phyloP scores from a whole-genome alignment of 140 eudicot species.

The Senecio squalidus region DNA sequence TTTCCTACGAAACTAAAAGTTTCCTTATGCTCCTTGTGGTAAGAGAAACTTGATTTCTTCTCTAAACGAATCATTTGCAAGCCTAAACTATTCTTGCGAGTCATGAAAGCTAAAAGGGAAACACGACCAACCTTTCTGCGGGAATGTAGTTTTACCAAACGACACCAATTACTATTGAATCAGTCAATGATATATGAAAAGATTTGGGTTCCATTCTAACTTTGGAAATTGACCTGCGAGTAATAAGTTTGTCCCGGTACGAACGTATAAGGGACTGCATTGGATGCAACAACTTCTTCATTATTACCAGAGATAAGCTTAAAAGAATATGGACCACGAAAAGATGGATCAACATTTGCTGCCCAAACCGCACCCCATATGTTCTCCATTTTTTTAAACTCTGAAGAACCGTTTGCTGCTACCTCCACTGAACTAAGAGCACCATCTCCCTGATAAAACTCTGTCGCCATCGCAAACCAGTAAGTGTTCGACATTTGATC shows the following conservation, averaged over 20 bases:
- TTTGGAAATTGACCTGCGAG: constrained; percentile 22
- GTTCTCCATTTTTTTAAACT: constrained; percentile 30
- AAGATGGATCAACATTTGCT: constrained; percentile 26
- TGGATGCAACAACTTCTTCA: constrained; percentile 18
- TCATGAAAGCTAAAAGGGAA: neutral
- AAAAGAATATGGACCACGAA: constrained; percentile 26
- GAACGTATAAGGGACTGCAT: constrained; percentile 21
- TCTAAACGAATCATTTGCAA: neutral
- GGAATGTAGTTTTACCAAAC: neutral
- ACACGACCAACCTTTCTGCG: neutral
- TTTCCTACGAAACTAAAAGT: neutral
- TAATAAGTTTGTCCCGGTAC: constrained; percentile 22
- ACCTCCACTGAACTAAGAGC: constrained; percentile 23
- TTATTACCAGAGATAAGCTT: constrained; percentile 16
- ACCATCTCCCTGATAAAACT: constrained; percentile 34
- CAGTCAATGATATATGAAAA: constrained; percentile 8
- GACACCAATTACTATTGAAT: neutral
- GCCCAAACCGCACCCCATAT: constrained; percentile 54
- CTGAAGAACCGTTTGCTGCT: constrained; percentile 11
- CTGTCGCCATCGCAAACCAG: constrained; percentile 27
- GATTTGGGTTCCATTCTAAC: constrained; percentile 11
- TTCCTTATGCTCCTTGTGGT: neutral
- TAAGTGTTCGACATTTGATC: constrained; percentile 28
- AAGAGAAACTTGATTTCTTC: neutral
- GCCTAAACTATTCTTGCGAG: neutral